Percentiles rank a stretch among this genome's conserved stretches.
These are phyloP conservation scores for Ampelomyces quisqualis DNA, from an alignment of 2,329 filamentous ascomycete species.

Conservation along the genomic window DNA sequence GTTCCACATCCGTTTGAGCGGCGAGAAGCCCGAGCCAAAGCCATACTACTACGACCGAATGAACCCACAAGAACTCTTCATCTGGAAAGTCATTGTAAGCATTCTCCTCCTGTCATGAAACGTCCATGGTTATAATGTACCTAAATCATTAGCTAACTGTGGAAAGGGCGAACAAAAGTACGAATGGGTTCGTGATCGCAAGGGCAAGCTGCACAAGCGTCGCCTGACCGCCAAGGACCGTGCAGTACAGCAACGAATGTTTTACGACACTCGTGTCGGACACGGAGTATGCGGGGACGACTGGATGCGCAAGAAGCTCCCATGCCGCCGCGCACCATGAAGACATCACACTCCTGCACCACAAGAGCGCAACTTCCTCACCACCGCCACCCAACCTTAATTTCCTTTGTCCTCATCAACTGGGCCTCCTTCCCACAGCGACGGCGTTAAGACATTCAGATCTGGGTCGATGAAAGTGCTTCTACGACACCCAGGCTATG, in stretches of 20 bases:
- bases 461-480: slow-evolving; percentile 6
- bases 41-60: slow-evolving; percentile 22
- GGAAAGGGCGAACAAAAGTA: slow-evolving; percentile 23
- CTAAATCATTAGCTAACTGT: no score
- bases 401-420: no score
- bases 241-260: slow-evolving; percentile 14
- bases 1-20: slow-evolving; percentile 15
- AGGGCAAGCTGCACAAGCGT: slow-evolving; percentile 18
- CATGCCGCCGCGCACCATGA: slow-evolving; percentile 9
- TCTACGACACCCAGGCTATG: slow-evolving; percentile 7
- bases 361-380: no score
- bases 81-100: slow-evolving; percentile 23
- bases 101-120: neutral
- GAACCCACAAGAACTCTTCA: slow-evolving; percentile 21
- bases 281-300: slow-evolving; percentile 25
- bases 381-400: no score
- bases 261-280: slow-evolving; percentile 22
- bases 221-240: slow-evolving; percentile 14
- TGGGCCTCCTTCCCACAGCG: neutral
- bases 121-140: slow-evolving; percentile 2
- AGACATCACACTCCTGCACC: no score
- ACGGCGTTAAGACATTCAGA: neutral
- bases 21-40: slow-evolving; percentile 20
- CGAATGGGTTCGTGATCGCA: slow-evolving; percentile 11
- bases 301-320: slow-evolving; percentile 25